Evolutionary conservation across 78 protist genomes (phyloP), one percentile per base, ranked within the genome.

Genomic region (Chrysochromulina tobinii): DNA sequence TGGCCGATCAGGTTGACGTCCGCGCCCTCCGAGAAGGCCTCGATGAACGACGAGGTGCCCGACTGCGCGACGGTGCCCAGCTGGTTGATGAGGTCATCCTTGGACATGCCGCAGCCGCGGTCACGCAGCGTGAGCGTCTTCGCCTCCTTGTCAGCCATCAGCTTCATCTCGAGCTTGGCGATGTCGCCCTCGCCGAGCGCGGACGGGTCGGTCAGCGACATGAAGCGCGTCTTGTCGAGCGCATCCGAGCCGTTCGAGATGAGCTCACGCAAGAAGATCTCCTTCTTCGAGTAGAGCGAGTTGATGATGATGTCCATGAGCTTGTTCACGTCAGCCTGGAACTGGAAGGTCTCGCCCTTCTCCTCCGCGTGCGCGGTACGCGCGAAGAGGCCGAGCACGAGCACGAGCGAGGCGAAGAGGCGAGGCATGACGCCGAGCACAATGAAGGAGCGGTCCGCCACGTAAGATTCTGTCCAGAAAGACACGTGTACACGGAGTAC

Each of bases 101-200:
- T 92, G 77, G 98, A 96, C 99, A 99, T 99, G 90, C 99, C 99
- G 67, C 99, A 64, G 88, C 99, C 99, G 51, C 94, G 93, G 96
- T 99, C 99, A 1, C 53, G n/a, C 87, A 99, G 97, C 90, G 89
- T 92, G 68, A 99, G 93, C 7, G 93, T 90, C 50, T 94, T 92
- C 69, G 95, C 92, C 53, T 95, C 99, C 81, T 68, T 86, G 95
- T 99, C 99, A 55, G 96, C 94, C 58, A 20, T 67, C 84, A 99
- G 96, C 51, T 89, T 58, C 89, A 99, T 96, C 81, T 97, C 98
- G 18, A 98, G 92, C 69, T 96, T 96, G 58, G 98, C 81, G 64
- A 21, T 84, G 57, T 94, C 98, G 66, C 98, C 98, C 55, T 93
- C 96, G 57, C 94, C 98, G 51, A 96, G 93, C 27, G 85, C 89